Conservation (phyloP, 257 asterid genomes). For the Penstemon barbatus region DNA sequence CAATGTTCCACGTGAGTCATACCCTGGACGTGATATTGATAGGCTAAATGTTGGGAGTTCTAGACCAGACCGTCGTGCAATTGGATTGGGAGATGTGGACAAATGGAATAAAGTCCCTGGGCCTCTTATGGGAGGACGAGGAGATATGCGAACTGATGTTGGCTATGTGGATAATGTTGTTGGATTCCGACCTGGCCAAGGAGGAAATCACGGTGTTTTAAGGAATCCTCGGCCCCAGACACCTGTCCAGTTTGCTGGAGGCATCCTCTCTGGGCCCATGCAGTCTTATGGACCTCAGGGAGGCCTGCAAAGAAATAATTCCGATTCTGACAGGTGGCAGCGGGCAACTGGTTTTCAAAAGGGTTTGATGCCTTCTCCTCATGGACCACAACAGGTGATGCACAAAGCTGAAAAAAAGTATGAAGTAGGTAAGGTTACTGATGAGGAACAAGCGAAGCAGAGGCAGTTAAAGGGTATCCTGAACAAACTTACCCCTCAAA, state of each 20-base stretch:
- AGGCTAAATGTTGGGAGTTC: slow-evolving; percentile 42
- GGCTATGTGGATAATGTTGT: slow-evolving; percentile 40
- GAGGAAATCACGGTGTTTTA: slow-evolving; percentile 62
- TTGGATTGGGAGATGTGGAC: slow-evolving; percentile 42
- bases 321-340: slow-evolving; percentile 90
- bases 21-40: slow-evolving; percentile 57
- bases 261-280: slow-evolving; percentile 67
- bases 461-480: slow-evolving; percentile 78
- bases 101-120: slow-evolving; percentile 66
- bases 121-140: slow-evolving; percentile 52
- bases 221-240: slow-evolving; percentile 65
- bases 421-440: slow-evolving; percentile 77
- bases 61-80: slow-evolving; percentile 65
- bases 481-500: slow-evolving; percentile 97
- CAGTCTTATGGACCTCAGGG: slow-evolving; percentile 66
- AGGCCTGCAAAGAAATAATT: slow-evolving; percentile 55
- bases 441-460: slow-evolving; percentile 88
- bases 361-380: slow-evolving; percentile 85
- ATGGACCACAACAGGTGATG: slow-evolving; percentile 49
- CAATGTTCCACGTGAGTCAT: slow-evolving; percentile 41
- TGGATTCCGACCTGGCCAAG: slow-evolving; percentile 60
- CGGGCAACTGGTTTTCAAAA: slow-evolving; percentile 71
- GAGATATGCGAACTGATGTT: slow-evolving; percentile 50
- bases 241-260: slow-evolving; percentile 43
- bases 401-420: slow-evolving; percentile 89